A percentile compares a stretch with the other conserved stretches of the same genome.
These are phyloP conservation scores for Nicotiana tomentosiformis DNA, from an alignment of 257 asterid genomes.

Conservation along the genomic window DNA sequence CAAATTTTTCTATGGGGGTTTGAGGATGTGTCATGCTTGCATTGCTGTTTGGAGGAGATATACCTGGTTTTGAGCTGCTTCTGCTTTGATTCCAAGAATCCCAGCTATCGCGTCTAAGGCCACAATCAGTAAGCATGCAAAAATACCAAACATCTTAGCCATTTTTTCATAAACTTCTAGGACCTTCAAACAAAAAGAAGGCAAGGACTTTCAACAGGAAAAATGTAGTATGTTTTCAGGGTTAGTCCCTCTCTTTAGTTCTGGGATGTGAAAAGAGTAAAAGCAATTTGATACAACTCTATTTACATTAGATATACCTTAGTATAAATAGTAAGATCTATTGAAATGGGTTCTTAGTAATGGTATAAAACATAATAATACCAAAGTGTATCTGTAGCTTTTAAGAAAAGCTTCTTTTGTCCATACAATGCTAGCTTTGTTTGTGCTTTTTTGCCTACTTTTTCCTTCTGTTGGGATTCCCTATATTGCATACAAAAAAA, in stretches of 20 bases:
- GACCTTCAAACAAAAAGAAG: too few relatives aligned
- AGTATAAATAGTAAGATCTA: background rate
- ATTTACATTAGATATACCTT: background rate
- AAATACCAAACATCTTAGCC: slow-evolving; percentile 48
- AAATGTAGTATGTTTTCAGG: too few relatives aligned
- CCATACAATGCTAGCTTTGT: slow-evolving; percentile 36
- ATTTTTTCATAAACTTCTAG: slow-evolving; percentile 14
- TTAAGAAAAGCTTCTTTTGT: slow-evolving; percentile 47
- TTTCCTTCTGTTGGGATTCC: slow-evolving; percentile 6
- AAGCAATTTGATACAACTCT: too few relatives aligned
- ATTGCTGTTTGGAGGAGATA: background rate
- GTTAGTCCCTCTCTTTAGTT: too few relatives aligned
- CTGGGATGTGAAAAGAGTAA: too few relatives aligned
- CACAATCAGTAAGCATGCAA: slow-evolving; percentile 58
- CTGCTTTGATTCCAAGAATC: slow-evolving; percentile 73
- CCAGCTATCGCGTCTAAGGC: slow-evolving; percentile 67
- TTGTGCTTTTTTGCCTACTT: slow-evolving; percentile 27
- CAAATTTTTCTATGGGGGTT: background rate
- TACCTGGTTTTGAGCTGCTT: slow-evolving; percentile 77
- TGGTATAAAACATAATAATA: background rate
- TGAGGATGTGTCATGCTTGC: background rate
- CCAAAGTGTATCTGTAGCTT: background rate
- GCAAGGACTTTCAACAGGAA: too few relatives aligned
- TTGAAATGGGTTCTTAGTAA: background rate
- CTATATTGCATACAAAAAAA: slow-evolving; percentile 13